These are phyloP conservation scores for Vitis vinifera DNA, from an alignment of 164 flowering plant species.

Conservation along the genomic window DNA sequence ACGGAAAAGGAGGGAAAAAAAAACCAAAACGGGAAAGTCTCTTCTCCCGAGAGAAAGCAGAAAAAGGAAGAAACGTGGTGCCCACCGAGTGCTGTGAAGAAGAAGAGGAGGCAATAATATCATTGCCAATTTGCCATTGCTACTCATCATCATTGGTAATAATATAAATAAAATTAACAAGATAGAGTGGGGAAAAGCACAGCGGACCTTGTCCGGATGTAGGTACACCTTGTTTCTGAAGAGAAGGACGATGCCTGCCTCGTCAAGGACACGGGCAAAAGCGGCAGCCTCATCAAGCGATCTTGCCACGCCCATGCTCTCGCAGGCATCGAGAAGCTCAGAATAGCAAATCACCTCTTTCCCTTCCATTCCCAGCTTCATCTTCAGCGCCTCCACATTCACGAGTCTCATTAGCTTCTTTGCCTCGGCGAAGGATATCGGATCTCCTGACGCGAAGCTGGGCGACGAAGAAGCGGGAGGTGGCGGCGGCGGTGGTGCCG, in stretches of 20 bases:
- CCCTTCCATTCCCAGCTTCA: slow-evolving; percentile 59
- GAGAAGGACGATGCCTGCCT: slow-evolving; percentile 82
- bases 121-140: too few species aligned
- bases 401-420: slow-evolving; percentile 82
- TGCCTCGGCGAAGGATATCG: slow-evolving; percentile 61
- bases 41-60: too few species aligned
- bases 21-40: too few species aligned
- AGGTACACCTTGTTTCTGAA: slow-evolving; percentile 89
- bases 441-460: not conserved
- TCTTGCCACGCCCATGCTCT: slow-evolving; percentile 69
- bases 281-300: slow-evolving; percentile 63
- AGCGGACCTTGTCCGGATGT: slow-evolving; percentile 77
- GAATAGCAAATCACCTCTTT: slow-evolving; percentile 60
- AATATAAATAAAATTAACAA: not conserved
- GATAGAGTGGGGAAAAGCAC: not conserved
- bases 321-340: slow-evolving; percentile 63
- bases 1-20: too few species aligned
- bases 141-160: too few species aligned
- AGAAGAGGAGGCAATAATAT: too few species aligned
- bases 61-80: too few species aligned
- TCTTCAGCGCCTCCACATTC: slow-evolving; percentile 78
- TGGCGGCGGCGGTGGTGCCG: too few species aligned
- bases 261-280: slow-evolving; percentile 76
- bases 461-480: too few species aligned
- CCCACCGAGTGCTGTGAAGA: too few species aligned